Evolutionary conservation across 768 basidiomycete species (phyloP).

Genomic region (Collybia sp.): DNA sequence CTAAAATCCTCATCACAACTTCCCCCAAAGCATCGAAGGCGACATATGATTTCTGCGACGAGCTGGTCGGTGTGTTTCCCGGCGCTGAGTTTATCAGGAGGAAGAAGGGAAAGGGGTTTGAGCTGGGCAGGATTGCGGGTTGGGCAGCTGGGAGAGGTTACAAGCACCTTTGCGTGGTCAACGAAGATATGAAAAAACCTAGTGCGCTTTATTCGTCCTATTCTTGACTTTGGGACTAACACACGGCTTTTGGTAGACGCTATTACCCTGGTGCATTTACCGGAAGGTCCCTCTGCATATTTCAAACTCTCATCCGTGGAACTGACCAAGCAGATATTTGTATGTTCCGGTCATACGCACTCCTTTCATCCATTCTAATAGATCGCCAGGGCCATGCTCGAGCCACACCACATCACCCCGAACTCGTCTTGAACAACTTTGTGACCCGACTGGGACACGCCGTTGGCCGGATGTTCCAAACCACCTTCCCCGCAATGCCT

Average conservation of each 20-base stretch:
- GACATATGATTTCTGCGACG: slow-evolving; percentile 92
- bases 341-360: slow-evolving; percentile 27
- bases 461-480: slow-evolving; percentile 94
- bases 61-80: slow-evolving; percentile 84
- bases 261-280: slow-evolving; percentile 87
- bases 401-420: slow-evolving; percentile 89
- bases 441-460: slow-evolving; percentile 91
- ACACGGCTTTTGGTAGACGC: slow-evolving; percentile 56
- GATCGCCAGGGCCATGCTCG: slow-evolving; percentile 77
- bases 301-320: slow-evolving; percentile 91
- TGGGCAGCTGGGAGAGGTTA: slow-evolving; percentile 93
- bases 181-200: slow-evolving; percentile 92
- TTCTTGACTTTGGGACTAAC: slow-evolving; percentile 2
- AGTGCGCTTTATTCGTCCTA: slow-evolving; percentile 51
- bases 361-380: not conserved
- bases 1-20: slow-evolving; percentile 89
- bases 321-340: slow-evolving; percentile 82
- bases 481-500: slow-evolving; percentile 90
- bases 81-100: slow-evolving; percentile 86
- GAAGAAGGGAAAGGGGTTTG: slow-evolving; percentile 87
- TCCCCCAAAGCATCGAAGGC: slow-evolving; percentile 82
- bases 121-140: slow-evolving; percentile 84
- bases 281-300: slow-evolving; percentile 90
- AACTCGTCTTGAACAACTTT: slow-evolving; percentile 93
- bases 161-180: slow-evolving; percentile 86